Evolutionary conservation across 805 yeast genomes (phyloP), one percentile per base, ranked within the genome.

Genomic region (Ogataea populi-albae): DNA sequence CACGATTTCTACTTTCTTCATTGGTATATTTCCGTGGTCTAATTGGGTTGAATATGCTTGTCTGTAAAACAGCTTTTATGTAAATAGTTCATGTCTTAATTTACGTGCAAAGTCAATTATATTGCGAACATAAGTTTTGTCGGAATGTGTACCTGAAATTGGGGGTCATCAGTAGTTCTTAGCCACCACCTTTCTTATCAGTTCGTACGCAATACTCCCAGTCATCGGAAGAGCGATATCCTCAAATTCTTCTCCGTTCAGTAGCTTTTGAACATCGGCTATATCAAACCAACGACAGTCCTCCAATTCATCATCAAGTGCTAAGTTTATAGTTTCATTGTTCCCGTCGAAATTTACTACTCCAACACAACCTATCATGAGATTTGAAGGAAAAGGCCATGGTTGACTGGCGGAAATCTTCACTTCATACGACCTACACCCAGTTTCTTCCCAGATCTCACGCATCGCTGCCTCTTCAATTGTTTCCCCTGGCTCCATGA

Each of bases 371-470:
- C 98, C 98, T 47, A 91, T 73, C 98, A 91, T 91, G 50, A 91
- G 62, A 56, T 82, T 87, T 0, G 86, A 88, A 1, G 98, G 98
- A 60, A 80, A 91, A 12, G 98, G 98, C 98, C 98, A 91, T 3
- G 98, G 98, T 62, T 91, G 98, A 9, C 93, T 75, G 49, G 78
- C 68, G 16, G 81, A 62, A 35, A 91, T 71, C 34, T 69, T 61
- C 19, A 91, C 82, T 19, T 71, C 59, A 3, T 61, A 46, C 35
- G 78, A 79, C 35, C 62, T 69, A 23, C 87, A 83, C 6, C 98
- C 98, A 4, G 97, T 81, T 60, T 91, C 98, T 58, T 91, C 98
- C 87, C 93, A 89, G 20, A 86, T 82, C 59, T 91, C 98, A 45
- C 98, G 69, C 29, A 80, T 66, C 16, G 91, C 84, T 9, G 96